Evolutionary conservation across 495 filamentous ascomycete species (phyloP).

Genomic region (Bryoglossum gracile): DNA sequence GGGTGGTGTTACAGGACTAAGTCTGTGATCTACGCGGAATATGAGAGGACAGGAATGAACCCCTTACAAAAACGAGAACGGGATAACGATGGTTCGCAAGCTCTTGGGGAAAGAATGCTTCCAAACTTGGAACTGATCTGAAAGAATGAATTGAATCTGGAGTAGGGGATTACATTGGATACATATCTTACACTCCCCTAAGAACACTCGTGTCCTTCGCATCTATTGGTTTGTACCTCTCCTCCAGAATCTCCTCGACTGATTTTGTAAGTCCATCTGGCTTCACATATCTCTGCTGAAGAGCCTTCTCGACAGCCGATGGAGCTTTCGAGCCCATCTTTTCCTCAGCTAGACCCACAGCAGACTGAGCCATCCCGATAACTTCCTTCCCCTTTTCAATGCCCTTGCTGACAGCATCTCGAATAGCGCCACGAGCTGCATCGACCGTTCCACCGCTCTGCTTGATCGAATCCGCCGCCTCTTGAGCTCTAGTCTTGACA

Average conservation of each 20-base stretch:
- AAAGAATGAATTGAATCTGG: too few relatives aligned
- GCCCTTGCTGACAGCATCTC: slow-evolving; percentile 27
- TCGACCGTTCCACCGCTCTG: slow-evolving; percentile 20
- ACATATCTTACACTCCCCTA: slow-evolving; percentile 26
- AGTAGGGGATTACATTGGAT: background rate
- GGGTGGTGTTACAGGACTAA: too few relatives aligned
- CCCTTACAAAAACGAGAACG: too few relatives aligned
- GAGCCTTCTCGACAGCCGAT: slow-evolving; percentile 37
- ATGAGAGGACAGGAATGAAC: too few relatives aligned
- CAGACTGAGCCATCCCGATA: slow-evolving; percentile 26
- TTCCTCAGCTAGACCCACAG: slow-evolving; percentile 24
- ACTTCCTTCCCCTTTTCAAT: slow-evolving; percentile 30
- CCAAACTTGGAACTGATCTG: too few relatives aligned
- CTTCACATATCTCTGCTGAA: slow-evolving; percentile 40
- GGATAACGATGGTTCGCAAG: too few relatives aligned
- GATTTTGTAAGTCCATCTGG: slow-evolving; percentile 29
- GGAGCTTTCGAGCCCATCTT: slow-evolving; percentile 23
- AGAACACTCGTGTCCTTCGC: slow-evolving; percentile 33
- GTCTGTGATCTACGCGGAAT: too few relatives aligned
- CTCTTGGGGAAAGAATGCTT: too few relatives aligned
- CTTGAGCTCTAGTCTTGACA: slow-evolving; percentile 7
- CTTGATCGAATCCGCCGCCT: slow-evolving; percentile 9
- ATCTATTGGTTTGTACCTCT: slow-evolving; percentile 40
- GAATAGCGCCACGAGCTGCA: slow-evolving; percentile 27
- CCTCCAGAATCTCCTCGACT: slow-evolving; percentile 37